Conservation (phyloP, 75 land plant species). For the Cunninghamia lanceolata region DNA sequence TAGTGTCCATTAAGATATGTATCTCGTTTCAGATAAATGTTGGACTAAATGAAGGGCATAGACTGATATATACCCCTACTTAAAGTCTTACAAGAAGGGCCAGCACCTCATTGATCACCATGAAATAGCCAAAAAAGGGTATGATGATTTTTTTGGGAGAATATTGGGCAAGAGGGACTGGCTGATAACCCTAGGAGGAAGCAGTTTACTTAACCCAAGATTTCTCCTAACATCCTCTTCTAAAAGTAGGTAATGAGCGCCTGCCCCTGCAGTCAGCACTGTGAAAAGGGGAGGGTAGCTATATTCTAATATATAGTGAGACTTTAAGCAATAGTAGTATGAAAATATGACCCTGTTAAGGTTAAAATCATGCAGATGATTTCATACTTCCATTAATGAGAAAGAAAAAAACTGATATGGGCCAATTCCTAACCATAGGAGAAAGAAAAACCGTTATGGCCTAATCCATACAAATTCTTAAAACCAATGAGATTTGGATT, state of each 20-base stretch:
- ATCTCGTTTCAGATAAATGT: neutral
- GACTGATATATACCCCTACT: neutral
- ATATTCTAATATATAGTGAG: neutral
- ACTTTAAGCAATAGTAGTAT: neutral
- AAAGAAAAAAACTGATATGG: neutral
- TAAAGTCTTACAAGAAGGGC: neutral
- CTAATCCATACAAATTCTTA: neutral
- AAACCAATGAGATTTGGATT: neutral
- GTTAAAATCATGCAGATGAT: neutral
- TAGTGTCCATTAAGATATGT: neutral
- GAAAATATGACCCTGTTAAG: neutral
- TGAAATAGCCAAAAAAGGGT: neutral
- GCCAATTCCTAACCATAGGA: neutral
- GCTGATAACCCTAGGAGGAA: neutral
- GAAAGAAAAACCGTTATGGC: neutral
- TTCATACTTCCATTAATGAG: neutral
- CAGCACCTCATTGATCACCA: too few species aligned
- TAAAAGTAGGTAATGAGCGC: neutral
- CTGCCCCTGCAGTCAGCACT: neutral
- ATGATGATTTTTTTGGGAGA: neutral
- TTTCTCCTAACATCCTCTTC: neutral
- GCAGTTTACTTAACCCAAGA: too few species aligned
- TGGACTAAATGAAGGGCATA: neutral
- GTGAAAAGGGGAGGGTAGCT: neutral
- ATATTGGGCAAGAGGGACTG: neutral